These are phyloP conservation scores for Paramyrothecium roridum DNA, from an alignment of 2,329 filamentous ascomycete genomes.

Conservation along the genomic window DNA sequence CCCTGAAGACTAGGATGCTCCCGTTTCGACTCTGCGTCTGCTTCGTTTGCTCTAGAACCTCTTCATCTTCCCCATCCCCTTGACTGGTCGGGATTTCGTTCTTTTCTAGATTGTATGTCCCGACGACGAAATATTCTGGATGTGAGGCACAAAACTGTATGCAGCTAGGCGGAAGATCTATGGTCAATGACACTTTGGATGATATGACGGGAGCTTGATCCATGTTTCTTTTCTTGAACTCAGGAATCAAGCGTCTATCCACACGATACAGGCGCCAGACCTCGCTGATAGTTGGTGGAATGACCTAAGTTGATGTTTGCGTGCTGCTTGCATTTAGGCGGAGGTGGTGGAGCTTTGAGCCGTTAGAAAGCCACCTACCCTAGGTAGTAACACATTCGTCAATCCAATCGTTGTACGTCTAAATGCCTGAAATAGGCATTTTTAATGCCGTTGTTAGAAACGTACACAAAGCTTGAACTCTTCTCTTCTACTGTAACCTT, in stretches of 20 bases:
- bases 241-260: not conserved
- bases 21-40: conserved; percentile 66
- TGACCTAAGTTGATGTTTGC: no score
- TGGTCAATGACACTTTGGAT: conserved; percentile 45
- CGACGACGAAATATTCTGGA: conserved; percentile 69
- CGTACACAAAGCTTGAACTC: no score
- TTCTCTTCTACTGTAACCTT: no score
- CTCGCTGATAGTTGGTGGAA: no score
- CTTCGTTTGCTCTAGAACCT: conserved; percentile 19
- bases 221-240: conserved; percentile 12
- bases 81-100: conserved; percentile 20
- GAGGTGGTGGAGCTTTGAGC: no score
- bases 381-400: no score
- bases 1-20: conserved; percentile 64
- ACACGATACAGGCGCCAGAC: no score
- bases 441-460: no score
- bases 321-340: no score
- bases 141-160: conserved; percentile 67
- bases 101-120: conserved; percentile 76
- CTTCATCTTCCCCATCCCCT: conserved; percentile 15
- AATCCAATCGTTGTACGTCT: no score
- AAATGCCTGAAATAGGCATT: no score
- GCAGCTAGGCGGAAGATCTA: conserved; percentile 73
- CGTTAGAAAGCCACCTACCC: no score
- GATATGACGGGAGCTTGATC: conserved; percentile 19